phyloP scores from a whole-genome alignment of 2,329 filamentous ascomycete genomes.

The Bipolaris zeicola region DNA sequence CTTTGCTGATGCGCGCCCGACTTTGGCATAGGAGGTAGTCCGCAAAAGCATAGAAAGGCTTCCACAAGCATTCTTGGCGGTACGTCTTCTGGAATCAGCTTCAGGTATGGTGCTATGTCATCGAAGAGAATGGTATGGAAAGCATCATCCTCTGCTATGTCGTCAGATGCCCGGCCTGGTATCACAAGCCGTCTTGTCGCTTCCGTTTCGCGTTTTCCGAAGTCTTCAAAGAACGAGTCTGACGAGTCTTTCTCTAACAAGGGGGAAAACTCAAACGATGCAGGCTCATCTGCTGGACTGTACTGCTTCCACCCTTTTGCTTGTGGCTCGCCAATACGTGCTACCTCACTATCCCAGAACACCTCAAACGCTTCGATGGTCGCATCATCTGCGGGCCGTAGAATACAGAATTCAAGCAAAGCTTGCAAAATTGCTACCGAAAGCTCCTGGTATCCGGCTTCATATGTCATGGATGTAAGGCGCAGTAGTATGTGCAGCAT shows the following conservation, averaged over 20 bases:
- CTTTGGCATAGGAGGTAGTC: slow-evolving; percentile 57
- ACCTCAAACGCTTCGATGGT: slow-evolving; percentile 59
- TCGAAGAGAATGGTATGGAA: slow-evolving; percentile 80
- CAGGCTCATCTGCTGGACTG: slow-evolving; percentile 26
- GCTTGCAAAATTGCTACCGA: slow-evolving; percentile 84
- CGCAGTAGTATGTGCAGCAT: slow-evolving; percentile 74
- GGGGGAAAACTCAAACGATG: slow-evolving; percentile 4
- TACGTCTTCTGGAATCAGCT: slow-evolving; percentile 46
- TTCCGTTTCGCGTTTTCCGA: slow-evolving; percentile 59
- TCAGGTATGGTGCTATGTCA: slow-evolving; percentile 71
- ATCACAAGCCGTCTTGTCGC: slow-evolving; percentile 57
- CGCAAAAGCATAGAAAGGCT: slow-evolving; percentile 61
- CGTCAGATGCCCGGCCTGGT: slow-evolving; percentile 77
- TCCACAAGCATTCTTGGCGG: slow-evolving; percentile 63
- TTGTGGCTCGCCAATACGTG: slow-evolving; percentile 74
- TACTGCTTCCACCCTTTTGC: slow-evolving; percentile 74
- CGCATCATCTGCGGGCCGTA: slow-evolving; percentile 60
- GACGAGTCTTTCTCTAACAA: slow-evolving; percentile 14
- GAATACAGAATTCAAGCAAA: slow-evolving; percentile 73
- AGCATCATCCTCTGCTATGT: slow-evolving; percentile 77
- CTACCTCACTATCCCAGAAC: slow-evolving; percentile 87
- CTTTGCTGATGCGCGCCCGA: slow-evolving; percentile 31
- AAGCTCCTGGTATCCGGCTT: slow-evolving; percentile 79
- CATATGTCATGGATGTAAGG: slow-evolving; percentile 72
- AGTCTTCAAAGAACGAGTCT: slow-evolving; percentile 26